Evolutionary conservation across 768 basidiomycete species (phyloP), one percentile per base, ranked within the genome.

Genomic region (Boletus rubroflammeus): DNA sequence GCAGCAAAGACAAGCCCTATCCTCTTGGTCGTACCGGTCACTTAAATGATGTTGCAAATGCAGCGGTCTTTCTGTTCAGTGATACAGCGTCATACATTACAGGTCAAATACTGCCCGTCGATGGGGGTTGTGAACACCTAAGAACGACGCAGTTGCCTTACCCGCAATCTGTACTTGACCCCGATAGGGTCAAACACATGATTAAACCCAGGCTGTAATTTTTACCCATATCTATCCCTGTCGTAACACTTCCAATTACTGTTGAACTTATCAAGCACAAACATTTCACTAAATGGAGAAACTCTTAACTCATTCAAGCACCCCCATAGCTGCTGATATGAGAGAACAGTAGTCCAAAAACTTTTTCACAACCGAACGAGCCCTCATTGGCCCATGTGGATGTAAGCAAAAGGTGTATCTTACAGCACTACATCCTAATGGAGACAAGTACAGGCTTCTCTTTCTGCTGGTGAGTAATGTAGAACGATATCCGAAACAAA

Each of bases 11-110:
- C 23, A 21, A 0, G 7, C 1, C 3, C 5, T 71, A 46, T 42
- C 74, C 72, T 9, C 66, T 75, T 23, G 86, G 85, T 28, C 83
- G 88, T 23, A 47, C 73, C 36, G 88, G 86, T 29, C 68, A 78
- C 44, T 63, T 84, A 51, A 69, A 77, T 35, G 90, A 93, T 60
- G 73, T 89, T 52, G 88, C 81, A 6, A 86, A 86, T 63, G 80
- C 84, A 21, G 75, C 88, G 0, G 74, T 90, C 3, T 95, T 91
- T 72, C 75, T 95, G 39, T 91, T 93, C 74, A 92, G 90, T 61
- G 81, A 83, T 47, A 90, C 88, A 4, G 90, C 89, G 13, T 72
- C 81, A 6, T 90, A 80, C 67, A 81, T 93, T 53, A 86, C 86
- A 1, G 90, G 90, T 4, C 86, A 88, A 61, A 71, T 88, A n/a